Evolutionary conservation across 192 early-diverging fungal species (phyloP), one percentile per base, ranked within the genome.

Genomic region (Backusella psychrophila): DNA sequence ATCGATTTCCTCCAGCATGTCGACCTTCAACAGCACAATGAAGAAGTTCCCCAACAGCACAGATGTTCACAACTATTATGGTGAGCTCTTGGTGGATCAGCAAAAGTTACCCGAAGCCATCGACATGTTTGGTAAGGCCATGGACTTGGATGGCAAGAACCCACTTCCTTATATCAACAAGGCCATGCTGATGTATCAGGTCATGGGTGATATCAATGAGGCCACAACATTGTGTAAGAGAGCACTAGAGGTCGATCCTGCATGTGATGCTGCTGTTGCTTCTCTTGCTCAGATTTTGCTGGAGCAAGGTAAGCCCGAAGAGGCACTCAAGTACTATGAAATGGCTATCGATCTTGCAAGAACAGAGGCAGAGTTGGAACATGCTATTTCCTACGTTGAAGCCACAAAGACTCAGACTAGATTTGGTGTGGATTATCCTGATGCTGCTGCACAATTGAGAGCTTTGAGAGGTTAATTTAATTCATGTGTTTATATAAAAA

Each of bases 111-210:
- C 91, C 14, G 91, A 95, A 78, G 97, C 97, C 5, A 81, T 90
- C 72, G 87, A 89, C 15, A 89, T 90, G 73, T 98, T 98, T 77
- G 92, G 95, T 73, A 96, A 96, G 80, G 95, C 97, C 3, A 89
- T 96, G 53, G 86, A 91, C 68, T 82, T 98, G 77, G 91, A 93
- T 80, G 83, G 87, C 5, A 83, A 84, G 65, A 94, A 94, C 80
- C 95, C 97, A 21, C 88, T 98, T 66, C 94, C 96, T n/a, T 97
- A 96, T 75, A 97, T 99, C 83, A 99, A 99, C 88, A 97, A 98
- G 84, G 93, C 94, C 17, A 86, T 94, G 53, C 80, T 90, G 66
- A 82, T 87, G 79, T 92, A 95, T 79, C 96, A 98, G 46, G 46
- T 49, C 78, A 93, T 86, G 63, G 82, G 88, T 41, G 92, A 99